Evolutionary conservation across 768 basidiomycete species (phyloP).

Genomic region (Antrodiella citrinella): DNA sequence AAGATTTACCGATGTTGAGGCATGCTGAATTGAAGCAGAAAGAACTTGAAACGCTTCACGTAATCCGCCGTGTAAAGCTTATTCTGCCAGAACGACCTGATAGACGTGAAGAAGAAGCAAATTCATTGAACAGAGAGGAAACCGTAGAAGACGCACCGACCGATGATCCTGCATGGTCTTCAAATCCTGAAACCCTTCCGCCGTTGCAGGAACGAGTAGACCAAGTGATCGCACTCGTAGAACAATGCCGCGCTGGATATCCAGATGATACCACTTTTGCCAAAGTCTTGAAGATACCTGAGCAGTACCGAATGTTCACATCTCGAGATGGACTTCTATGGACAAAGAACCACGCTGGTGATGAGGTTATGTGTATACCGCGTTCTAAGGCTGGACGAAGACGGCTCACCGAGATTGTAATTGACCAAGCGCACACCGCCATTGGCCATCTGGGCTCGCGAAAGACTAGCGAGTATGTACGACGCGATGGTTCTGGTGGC

Average conservation of each 20-base stretch:
- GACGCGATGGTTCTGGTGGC: conserved; percentile 31
- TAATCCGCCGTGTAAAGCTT: neutral
- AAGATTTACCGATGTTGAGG: neutral
- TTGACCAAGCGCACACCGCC: conserved; percentile 21
- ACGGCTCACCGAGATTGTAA: conserved; percentile 12
- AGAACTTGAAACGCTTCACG: neutral
- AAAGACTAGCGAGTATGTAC: conserved; percentile 23
- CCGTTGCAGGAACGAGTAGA: neutral
- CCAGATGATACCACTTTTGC: neutral
- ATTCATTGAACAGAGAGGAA: neutral
- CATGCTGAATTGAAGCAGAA: neutral
- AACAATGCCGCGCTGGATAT: neutral
- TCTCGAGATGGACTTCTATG: neutral
- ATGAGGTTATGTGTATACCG: conserved; percentile 1
- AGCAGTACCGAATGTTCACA: neutral
- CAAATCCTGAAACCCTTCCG: neutral
- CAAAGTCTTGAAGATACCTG: neutral
- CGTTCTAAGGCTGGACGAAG: neutral
- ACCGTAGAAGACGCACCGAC: neutral
- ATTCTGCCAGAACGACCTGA: neutral
- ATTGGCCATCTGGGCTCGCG: conserved; percentile 27
- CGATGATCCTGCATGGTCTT: neutral
- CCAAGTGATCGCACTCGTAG: neutral
- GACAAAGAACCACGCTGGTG: neutral
- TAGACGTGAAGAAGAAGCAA: neutral